Evolutionary conservation across 805 yeast genomes (phyloP).

Genomic region (Lipomyces yamadae): DNA sequence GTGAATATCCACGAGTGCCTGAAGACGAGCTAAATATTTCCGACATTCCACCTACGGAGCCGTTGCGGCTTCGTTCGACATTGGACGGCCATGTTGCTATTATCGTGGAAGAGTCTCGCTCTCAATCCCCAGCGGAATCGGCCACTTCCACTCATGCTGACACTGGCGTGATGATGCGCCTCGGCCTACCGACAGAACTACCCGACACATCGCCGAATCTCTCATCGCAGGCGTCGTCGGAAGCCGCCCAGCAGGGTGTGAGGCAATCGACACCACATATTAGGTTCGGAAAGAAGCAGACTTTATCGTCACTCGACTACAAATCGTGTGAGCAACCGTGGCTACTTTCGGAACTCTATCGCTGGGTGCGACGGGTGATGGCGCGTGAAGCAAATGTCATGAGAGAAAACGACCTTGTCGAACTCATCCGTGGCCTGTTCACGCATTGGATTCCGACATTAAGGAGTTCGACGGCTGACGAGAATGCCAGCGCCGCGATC

Average conservation of each 20-base stretch:
- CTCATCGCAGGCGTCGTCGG: not conserved
- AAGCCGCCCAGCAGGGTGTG: not conserved
- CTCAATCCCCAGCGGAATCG: conserved; percentile 24
- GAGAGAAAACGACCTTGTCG: conserved; percentile 33
- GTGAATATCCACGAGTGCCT: not conserved
- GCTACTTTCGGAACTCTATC: conserved; percentile 25
- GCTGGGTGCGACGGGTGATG: conserved; percentile 28
- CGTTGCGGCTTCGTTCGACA: conserved; percentile 11
- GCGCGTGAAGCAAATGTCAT: conserved; percentile 27
- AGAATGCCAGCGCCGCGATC: conserved; percentile 41
- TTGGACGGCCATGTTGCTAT: not conserved
- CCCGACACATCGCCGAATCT: conserved; percentile 3
- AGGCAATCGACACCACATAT: not conserved
- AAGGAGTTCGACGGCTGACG: conserved; percentile 43
- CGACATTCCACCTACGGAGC: not conserved
- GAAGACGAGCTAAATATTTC: not conserved
- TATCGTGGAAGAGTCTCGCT: conserved; percentile 1
- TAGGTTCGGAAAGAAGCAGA: not conserved
- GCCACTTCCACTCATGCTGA: conserved; percentile 31
- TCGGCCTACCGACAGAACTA: conserved; percentile 16
- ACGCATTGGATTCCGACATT: conserved; percentile 42
- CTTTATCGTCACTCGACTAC: not conserved
- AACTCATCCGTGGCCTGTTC: conserved; percentile 38
- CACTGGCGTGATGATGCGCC: conserved; percentile 19
- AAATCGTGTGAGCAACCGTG: conserved; percentile 17